Base-by-base conservation (phyloP, 1,139 yeast species). In the Geotrichum siamense region DNA sequence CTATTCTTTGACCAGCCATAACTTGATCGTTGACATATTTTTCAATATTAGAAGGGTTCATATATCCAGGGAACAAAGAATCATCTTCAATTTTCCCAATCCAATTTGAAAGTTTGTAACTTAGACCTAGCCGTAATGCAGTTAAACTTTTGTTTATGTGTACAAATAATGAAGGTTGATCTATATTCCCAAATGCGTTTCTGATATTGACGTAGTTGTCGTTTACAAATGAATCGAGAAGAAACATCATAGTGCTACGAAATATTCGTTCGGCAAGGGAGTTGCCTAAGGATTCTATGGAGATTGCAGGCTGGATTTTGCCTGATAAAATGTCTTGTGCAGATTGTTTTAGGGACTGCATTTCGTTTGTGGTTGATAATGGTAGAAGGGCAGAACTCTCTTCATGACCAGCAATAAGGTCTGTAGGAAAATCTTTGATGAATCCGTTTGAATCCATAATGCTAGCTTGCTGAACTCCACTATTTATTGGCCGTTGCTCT, bases 11-110 rank as follows among this genome's bases (percentile, higher is more conserved):
- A 5, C 39, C 36, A 2, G 30, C 3, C n/a, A 12, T 17, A 12
- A 17, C 9, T 6, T 27, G 40, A n/a, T 32, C 38, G 4, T 8
- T 22, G 30, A 10, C 37, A 9, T 16, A 13, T n/a, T 38, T 34
- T 39, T 46, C 43, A 26, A 48, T 32, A 26, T 25, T 31, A 13
- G 25, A n/a, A n/a, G 51, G 51, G 4, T 42, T 41, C 29, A 33
- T 17, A 12, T 38, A 43, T 6, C 48, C 48, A 1, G 49, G 49
- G 27, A 43, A 48, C 31, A 25, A 28, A n/a, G 35, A 19, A 26
- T 46, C 49, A 17, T 45, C 48, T n/a, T 40, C 44, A 2, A 48
- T 27, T 13, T 37, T 29, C 2, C 45, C 49, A 13, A 19, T 19
- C 45, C 47, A 47, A 5, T 16, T 38, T 5, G 39, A 13, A 9